Evolutionary conservation across 2,329 filamentous ascomycete genomes (phyloP).

Genomic region (Elsinoe batatas): DNA sequence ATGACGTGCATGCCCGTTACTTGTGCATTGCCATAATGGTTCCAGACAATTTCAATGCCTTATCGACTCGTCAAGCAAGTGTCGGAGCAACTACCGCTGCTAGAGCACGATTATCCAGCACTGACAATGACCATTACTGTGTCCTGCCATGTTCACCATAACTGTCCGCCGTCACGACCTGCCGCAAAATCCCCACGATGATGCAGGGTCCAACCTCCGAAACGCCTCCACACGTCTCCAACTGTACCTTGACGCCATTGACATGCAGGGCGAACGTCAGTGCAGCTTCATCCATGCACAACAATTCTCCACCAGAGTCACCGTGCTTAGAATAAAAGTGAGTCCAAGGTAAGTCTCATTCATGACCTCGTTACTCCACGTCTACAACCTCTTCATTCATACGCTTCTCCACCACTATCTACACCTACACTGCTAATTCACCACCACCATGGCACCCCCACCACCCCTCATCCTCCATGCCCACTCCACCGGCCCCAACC

Average conservation of each 20-base stretch:
- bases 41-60: no score
- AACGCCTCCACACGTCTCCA: neutral
- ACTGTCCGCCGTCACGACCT: no score
- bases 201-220: neutral
- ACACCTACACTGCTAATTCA: no score
- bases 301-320: no score
- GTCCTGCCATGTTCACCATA: no score
- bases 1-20: neutral
- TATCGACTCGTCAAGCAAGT: no score
- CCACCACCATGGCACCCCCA: neutral
- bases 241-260: neutral
- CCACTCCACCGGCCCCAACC: slow-evolving; percentile 34
- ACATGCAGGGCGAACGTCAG: neutral
- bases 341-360: neutral
- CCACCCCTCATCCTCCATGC: slow-evolving; percentile 32
- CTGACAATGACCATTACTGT: no score
- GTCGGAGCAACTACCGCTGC: no score
- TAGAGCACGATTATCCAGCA: no score
- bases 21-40: neutral
- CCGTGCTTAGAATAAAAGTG: neutral
- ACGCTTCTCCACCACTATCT: neutral
- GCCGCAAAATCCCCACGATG: no score
- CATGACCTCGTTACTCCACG: no score
- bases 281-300: neutral
- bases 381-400: no score